Conservation (phyloP, 805 yeast species). For the Debaryomyces maramus region DNA sequence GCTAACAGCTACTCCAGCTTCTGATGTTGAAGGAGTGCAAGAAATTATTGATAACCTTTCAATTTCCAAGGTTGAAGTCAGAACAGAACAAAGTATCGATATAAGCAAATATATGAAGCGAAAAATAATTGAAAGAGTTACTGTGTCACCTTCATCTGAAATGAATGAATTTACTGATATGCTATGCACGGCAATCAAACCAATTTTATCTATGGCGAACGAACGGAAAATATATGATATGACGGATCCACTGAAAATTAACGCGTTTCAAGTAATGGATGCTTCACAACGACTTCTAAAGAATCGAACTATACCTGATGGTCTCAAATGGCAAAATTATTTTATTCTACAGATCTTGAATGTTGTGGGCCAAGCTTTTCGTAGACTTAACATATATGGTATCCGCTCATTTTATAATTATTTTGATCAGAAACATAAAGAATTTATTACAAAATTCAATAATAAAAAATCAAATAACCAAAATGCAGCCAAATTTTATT, state of each 20-base stretch:
- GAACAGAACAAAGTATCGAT: slow-evolving; percentile 84
- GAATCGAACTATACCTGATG: slow-evolving; percentile 60
- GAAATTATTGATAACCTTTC: slow-evolving; percentile 70
- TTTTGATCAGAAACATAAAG: slow-evolving; percentile 56
- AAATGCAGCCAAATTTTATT: slow-evolving; percentile 60
- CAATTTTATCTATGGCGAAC: slow-evolving; percentile 63
- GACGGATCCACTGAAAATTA: slow-evolving; percentile 65
- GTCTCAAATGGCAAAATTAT: slow-evolving; percentile 70
- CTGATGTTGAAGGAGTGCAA: slow-evolving; percentile 85
- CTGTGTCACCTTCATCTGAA: slow-evolving; percentile 53
- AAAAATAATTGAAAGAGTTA: slow-evolving; percentile 59
- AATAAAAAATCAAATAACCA: slow-evolving; percentile 62
- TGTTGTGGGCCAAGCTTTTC: slow-evolving; percentile 69
- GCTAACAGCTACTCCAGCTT: slow-evolving; percentile 93
- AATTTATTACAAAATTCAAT: slow-evolving; percentile 58
- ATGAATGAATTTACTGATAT: slow-evolving; percentile 56
- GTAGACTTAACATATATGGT: slow-evolving; percentile 79
- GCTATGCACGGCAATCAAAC: slow-evolving; percentile 64
- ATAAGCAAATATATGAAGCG: slow-evolving; percentile 74
- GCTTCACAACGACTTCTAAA: slow-evolving; percentile 58
- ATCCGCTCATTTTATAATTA: slow-evolving; percentile 71
- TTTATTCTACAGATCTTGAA: slow-evolving; percentile 62
- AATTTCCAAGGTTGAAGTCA: slow-evolving; percentile 76
- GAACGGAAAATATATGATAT: slow-evolving; percentile 62
- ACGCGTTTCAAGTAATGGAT: slow-evolving; percentile 70